Evolutionary conservation across 2,329 filamentous ascomycete genomes (phyloP), one percentile per base, ranked within the genome.

Genomic region (Phaeoacremonium minimum): DNA sequence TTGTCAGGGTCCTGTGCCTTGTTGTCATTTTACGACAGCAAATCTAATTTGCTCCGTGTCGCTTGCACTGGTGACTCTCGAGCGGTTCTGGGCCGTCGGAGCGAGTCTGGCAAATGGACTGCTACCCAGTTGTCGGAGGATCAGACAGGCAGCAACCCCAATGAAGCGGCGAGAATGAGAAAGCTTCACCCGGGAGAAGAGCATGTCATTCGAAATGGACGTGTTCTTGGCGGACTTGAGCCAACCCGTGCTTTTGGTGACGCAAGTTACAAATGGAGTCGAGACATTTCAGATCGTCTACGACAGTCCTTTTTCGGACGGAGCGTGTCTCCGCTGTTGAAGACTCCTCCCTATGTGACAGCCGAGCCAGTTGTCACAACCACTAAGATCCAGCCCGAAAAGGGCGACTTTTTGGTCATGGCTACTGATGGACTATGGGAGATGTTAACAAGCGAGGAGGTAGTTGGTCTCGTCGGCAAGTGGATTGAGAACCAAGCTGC

Each of bases 391-490:
- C 75, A 91, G 49, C 93, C 93, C 2, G 79, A 87, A 36, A 87
- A 87, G 44, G 90, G 91, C 31, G 93, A 98, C 57, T 98, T 98
- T 52, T 73, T 98, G 11, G 91, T 98, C 43, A 83, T 98, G 72
- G 93, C 93, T 15, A 96, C 93, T 0, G 93, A 98, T 56, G 93
- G 93, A 4, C 73, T 98, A 1, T 98, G 93, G 93, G 93, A 98
- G 64, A 97, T 97, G 93, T 73, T 98, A 43, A 96, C 88, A 32
- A 98, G 97, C 52, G 93, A 98, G 57, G 93, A 98, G 67, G 93
- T 96, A 2, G 86, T 98, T 34, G 93, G 93, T 1, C 77, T 98
- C 3, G 93, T 98, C 5, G 94, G 91, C 13, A 88, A 95, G 60
- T 98, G 93, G 93, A 80, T 98, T 32, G 93, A 98, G 59, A 80